These are phyloP conservation scores for Rutidosis leptorrhynchoides DNA, from an alignment of 129 eudicot species.

Conservation along the genomic window DNA sequence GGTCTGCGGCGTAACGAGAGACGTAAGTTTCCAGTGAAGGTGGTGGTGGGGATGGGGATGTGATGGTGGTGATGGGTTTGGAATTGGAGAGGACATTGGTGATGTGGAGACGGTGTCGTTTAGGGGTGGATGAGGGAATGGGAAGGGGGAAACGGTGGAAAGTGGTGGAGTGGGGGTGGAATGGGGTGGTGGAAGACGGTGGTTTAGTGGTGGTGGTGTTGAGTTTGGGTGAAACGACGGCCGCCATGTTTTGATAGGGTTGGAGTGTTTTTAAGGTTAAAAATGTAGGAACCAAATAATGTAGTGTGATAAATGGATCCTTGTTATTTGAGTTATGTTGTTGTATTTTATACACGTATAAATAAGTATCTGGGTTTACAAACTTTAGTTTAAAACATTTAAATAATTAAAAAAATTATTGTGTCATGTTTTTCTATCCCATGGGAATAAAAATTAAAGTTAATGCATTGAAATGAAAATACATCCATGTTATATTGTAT, in stretches of 20 bases:
- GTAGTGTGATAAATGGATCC: too few relatives aligned
- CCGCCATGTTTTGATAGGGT: conserved; percentile 37
- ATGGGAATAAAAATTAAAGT: too few relatives aligned
- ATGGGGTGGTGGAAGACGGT: conserved; percentile 25
- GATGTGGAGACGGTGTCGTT: conserved; percentile 29
- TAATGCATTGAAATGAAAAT: too few relatives aligned
- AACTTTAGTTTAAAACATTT: too few relatives aligned
- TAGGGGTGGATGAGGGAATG: conserved; percentile 6
- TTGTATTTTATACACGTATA: too few relatives aligned
- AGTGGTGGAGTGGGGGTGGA: conserved; percentile 14
- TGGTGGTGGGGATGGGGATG: conserved; percentile 11
- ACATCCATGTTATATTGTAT: too few relatives aligned
- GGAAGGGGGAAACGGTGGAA: conserved; percentile 22
- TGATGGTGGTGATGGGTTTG: conserved; percentile 21
- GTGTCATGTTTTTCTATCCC: too few relatives aligned
- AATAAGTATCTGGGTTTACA: too few relatives aligned
- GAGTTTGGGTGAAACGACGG: conserved; percentile 15
- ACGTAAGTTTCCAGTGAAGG: conserved; percentile 9
- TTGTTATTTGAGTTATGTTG: too few relatives aligned
- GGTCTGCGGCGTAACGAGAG: conserved; percentile 46
- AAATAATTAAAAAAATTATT: too few relatives aligned
- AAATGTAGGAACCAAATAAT: too few relatives aligned
- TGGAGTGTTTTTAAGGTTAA: not conserved
- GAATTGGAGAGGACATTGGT: conserved; percentile 31
- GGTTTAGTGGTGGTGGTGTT: conserved; percentile 22